These are phyloP conservation scores for Cephaloascus fragrans DNA, from an alignment of 805 yeast genomes.

Conservation along the genomic window DNA sequence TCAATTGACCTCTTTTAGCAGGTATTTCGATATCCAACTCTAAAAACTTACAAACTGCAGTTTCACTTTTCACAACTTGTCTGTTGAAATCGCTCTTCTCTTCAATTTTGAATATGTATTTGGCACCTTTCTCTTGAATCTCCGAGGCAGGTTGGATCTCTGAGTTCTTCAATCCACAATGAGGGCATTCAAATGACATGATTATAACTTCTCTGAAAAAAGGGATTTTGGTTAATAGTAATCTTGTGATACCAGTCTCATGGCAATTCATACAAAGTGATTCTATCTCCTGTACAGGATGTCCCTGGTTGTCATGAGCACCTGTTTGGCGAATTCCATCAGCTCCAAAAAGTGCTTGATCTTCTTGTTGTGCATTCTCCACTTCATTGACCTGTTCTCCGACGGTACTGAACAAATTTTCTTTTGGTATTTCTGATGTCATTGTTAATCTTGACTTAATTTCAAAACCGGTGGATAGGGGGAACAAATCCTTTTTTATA, in stretches of 20 bases:
- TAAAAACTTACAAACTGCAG: constrained; percentile 67
- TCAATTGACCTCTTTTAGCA: constrained; percentile 85
- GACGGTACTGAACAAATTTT: constrained; percentile 17
- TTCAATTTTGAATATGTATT: constrained; percentile 63
- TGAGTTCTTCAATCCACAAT: constrained; percentile 83
- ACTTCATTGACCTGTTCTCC: constrained; percentile 30
- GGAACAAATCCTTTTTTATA: too few relatives aligned
- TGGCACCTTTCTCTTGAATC: constrained; percentile 82
- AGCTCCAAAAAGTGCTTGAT: constrained; percentile 10
- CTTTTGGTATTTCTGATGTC: constrained; percentile 1
- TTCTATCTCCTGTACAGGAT: constrained; percentile 91
- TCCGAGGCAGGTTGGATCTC: constrained; percentile 95
- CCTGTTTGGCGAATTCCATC: constrained; percentile 58
- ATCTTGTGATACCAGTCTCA: constrained; percentile 71
- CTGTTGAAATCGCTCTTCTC: constrained; percentile 67
- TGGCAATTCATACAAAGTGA: constrained; percentile 95
- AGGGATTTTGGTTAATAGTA: constrained; percentile 84
- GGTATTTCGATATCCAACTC: constrained; percentile 94
- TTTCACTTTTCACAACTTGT: constrained; percentile 86
- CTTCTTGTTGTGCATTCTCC: constrained; percentile 8
- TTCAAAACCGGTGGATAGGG: too few relatives aligned
- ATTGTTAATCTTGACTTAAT: constrained; percentile 2
- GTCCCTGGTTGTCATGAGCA: constrained; percentile 76
- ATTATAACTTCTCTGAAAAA: constrained; percentile 82
- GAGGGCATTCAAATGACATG: constrained; percentile 95